Conservation (phyloP, 495 filamentous ascomycete species). For the Penicillium roqueforti region DNA sequence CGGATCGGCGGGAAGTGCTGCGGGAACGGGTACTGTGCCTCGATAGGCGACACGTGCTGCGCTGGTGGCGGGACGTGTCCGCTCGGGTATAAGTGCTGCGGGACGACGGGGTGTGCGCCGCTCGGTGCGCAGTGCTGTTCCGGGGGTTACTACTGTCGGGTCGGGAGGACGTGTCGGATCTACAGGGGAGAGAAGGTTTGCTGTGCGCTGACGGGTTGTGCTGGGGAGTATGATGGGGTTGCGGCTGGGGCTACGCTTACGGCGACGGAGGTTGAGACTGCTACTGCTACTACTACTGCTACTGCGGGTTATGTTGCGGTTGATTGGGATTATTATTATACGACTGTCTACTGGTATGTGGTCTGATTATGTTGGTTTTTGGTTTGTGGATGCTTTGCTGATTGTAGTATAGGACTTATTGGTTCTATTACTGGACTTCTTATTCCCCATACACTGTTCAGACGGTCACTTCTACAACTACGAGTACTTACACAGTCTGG, state of each 20-base stretch:
- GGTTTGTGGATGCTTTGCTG: neutral
- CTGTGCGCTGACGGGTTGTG: conserved; percentile 17
- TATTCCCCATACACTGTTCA: conserved; percentile 14
- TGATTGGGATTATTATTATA: conserved; percentile 19
- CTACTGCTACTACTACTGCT: neutral
- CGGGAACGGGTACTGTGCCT: conserved; percentile 16
- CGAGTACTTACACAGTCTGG: conserved; percentile 15
- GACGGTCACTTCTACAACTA: conserved; percentile 20
- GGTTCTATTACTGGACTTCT: conserved; percentile 25
- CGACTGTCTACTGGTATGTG: conserved; percentile 22
- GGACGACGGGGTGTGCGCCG: conserved; percentile 14
- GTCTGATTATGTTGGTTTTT: neutral
- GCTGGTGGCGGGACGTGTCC: conserved; percentile 14
- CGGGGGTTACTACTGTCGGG: conserved; percentile 18
- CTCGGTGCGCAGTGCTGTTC: conserved; percentile 17
- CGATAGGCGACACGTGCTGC: conserved; percentile 15
- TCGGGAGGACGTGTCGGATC: conserved; percentile 17
- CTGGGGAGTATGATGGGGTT: conserved; percentile 7
- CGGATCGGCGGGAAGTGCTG: conserved; percentile 12
- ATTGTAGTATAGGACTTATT: conserved; percentile 18
- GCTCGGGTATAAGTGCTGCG: conserved; percentile 20
- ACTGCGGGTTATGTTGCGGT: conserved; percentile 2
- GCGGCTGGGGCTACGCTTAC: neutral
- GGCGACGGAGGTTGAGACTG: neutral
- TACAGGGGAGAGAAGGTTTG: conserved; percentile 13